Conservation (phyloP, 768 basidiomycete species). For the Xanthoconium stramineum region DNA sequence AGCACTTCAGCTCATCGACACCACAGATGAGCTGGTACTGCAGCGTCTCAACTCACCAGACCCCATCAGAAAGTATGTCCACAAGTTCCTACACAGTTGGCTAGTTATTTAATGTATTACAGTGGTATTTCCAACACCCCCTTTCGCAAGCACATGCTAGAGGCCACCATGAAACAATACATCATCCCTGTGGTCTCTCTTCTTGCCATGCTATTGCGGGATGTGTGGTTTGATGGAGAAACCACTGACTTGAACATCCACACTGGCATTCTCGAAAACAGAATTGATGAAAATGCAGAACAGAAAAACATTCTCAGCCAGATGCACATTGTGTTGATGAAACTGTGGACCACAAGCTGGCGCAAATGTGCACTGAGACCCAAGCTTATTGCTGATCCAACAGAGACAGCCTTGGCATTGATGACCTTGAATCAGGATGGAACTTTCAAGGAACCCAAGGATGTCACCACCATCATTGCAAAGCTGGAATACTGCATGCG, state of each 20-base stretch:
- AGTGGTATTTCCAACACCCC: constrained; percentile 24
- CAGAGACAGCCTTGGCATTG: neutral
- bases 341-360: constrained; percentile 13
- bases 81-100: no score
- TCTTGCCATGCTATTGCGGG: neutral
- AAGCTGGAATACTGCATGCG: constrained; percentile 11
- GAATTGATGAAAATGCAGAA: no score
- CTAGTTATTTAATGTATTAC: no score
- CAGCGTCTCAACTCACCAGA: constrained; percentile 10
- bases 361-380: neutral
- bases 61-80: constrained; percentile 7
- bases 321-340: constrained; percentile 5
- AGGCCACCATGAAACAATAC: constrained; percentile 14
- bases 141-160: constrained; percentile 19
- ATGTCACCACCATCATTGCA: constrained; percentile 6
- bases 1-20: neutral
- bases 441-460: constrained; percentile 15
- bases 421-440: neutral
- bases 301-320: neutral
- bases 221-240: no score
- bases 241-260: no score
- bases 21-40: constrained; percentile 6
- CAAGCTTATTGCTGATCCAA: neutral
- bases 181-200: neutral
- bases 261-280: no score